Base-by-base conservation (phyloP, 1,139 yeast genomes). In the Sugiyamaella japonica region DNA sequence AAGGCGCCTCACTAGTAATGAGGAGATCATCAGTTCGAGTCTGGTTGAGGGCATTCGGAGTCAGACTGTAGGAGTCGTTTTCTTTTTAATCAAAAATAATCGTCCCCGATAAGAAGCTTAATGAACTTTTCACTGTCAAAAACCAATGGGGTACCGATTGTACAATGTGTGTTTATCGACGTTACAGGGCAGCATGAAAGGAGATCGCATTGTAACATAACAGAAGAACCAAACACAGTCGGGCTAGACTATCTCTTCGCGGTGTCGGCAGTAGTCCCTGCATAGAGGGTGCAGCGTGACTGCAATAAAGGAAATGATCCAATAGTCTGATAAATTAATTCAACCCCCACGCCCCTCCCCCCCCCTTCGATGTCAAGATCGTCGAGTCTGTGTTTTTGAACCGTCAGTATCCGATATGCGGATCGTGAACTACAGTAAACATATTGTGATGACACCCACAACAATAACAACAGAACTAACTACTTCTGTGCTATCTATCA, bases 1-100 rank as follows among this genome's bases (percentile, higher is more conserved):
- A 84, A 84, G 89, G 89, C 89, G 86, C 86, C 83, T 83, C 89
- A 84, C 89, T 84, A 84, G 89, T 84, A 84, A 84, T 84, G 89
- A 83, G 83, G 86, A 84, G 89, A 84, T 84, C 89, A 84, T 82
- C 87, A 83, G 89, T 84, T 84, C 89, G 84, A 84, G 76, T 83
- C 87, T 83, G 86, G 83, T 82, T 81, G 84, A 80, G 81, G 85
- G 86, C 87, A 82, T 61, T 34, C 15, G 9, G 8, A 34, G 3
- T 12, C 13, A 3, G 12, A n/a, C 12, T 4, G 8, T 4, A 31
- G 13, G 13, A 31, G 12, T n/a, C 13, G 12, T 34, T 7, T 34
- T 34, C 8, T 12, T 34, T 34, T 10, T 3, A 29, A 29, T 29
- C 34, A 9, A 3, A 4, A 29, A 12, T 12, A 29, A 10, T 29